phyloP scores from a whole-genome alignment of 257 asterid species.

The Paraleonurus japonicus region DNA sequence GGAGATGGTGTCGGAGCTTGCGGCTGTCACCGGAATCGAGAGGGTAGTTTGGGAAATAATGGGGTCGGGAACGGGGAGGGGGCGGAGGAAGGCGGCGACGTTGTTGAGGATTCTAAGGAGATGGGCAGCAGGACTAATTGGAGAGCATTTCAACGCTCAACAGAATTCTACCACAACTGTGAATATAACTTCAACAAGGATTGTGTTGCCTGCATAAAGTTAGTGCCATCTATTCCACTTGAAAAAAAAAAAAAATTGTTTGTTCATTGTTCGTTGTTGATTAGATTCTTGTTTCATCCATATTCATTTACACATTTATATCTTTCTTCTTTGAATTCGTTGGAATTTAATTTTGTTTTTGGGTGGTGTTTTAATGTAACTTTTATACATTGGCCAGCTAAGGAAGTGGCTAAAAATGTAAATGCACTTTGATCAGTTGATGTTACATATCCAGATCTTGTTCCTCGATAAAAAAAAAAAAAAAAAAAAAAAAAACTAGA shows the following conservation, averaged over 20 bases:
- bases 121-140: conserved; percentile 81
- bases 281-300: conserved; percentile 20
- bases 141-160: conserved; percentile 36
- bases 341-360: neutral
- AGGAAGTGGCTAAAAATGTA: conserved; percentile 7
- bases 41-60: conserved; percentile 77
- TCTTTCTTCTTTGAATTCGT: neutral
- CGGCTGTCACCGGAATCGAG: conserved; percentile 61
- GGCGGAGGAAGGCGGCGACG: conserved; percentile 70
- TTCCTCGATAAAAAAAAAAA: neutral
- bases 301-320: conserved; percentile 19
- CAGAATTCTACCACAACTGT: conserved; percentile 34
- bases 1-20: conserved; percentile 69
- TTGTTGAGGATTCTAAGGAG: conserved; percentile 77
- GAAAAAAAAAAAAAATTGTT: neutral
- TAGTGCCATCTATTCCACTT: neutral
- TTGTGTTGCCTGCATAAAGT: conserved; percentile 26
- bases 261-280: neutral
- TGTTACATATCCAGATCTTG: neutral
- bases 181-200: conserved; percentile 33
- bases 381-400: neutral
- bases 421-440: neutral
- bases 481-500: no score
- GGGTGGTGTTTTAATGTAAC: neutral
- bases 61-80: conserved; percentile 81